Conservation (phyloP, 2,329 filamentous ascomycete genomes). For the Colletotrichum tropicale region DNA sequence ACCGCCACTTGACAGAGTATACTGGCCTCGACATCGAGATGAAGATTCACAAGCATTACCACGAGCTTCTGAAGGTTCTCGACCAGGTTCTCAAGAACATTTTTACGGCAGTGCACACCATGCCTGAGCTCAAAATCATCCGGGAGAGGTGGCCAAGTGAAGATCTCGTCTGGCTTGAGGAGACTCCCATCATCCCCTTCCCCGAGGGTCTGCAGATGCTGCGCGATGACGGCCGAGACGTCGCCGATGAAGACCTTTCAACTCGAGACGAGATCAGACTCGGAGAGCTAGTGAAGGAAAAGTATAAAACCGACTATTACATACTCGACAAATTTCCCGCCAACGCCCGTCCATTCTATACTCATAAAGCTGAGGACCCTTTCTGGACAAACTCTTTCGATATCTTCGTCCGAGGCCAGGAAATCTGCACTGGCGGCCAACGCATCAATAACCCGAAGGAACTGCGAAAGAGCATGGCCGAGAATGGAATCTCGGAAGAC, state of each 20-base stretch:
- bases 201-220: conserved; percentile 80
- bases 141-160: conserved; percentile 86
- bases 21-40: conserved; percentile 94
- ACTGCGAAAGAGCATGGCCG: conserved; percentile 78
- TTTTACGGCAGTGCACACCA: conserved; percentile 44
- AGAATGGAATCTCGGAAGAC: conserved; percentile 76
- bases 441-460: conserved; percentile 83
- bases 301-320: conserved; percentile 90
- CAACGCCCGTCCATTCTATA: conserved; percentile 87
- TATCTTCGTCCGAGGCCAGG: conserved; percentile 91
- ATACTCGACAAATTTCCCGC: conserved; percentile 92
- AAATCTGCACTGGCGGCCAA: conserved; percentile 90
- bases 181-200: conserved; percentile 84
- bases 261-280: conserved; percentile 88
- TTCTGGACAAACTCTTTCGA: conserved; percentile 90
- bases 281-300: conserved; percentile 83
- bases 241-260: conserved; percentile 78
- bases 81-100: conserved; percentile 84
- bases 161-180: conserved; percentile 84
- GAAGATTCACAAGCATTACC: conserved; percentile 87
- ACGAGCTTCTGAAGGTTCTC: conserved; percentile 81
- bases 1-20: conserved; percentile 92
- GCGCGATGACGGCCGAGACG: conserved; percentile 80
- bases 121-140: conserved; percentile 76
- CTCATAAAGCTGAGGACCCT: conserved; percentile 78